Evolutionary conservation across 2,329 filamentous ascomycete species (phyloP).

Genomic region (Sporothrix pallida): DNA sequence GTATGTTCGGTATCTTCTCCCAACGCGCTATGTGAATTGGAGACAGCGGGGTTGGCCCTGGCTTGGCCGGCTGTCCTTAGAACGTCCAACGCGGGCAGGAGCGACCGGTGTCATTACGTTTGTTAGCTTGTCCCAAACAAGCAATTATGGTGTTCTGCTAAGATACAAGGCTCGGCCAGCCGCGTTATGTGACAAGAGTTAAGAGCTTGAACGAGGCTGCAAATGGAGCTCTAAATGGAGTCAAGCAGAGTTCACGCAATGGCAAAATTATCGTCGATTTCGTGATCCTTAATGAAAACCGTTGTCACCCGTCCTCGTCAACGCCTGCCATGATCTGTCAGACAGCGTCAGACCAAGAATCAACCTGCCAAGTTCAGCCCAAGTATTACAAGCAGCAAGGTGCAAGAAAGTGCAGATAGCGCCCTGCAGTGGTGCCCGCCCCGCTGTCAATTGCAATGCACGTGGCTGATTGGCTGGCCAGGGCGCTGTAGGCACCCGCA

Average conservation of each 20-base stretch:
- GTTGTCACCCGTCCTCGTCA: too few species aligned
- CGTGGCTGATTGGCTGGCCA: conserved; percentile 21
- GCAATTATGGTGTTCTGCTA: conserved; percentile 19
- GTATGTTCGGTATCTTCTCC: neutral
- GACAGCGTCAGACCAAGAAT: neutral
- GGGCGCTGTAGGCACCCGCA: conserved; percentile 10
- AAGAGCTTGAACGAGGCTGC: neutral
- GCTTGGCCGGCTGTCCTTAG: conserved; percentile 8
- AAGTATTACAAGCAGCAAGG: neutral
- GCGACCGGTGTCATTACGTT: neutral
- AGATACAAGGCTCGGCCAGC: conserved; percentile 26
- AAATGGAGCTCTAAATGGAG: too few species aligned
- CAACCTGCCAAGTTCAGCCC: neutral
- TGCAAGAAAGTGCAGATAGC: neutral
- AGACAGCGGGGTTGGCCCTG: conserved; percentile 20
- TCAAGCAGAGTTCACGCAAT: too few species aligned
- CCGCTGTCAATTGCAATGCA: conserved; percentile 2
- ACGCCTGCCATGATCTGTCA: conserved; percentile 7
- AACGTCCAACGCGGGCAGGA: neutral
- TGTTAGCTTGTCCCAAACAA: conserved; percentile 13
- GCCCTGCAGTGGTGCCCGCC: neutral
- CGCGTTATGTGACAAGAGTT: conserved; percentile 1
- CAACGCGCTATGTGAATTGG: neutral
- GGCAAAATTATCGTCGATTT: neutral
- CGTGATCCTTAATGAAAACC: neutral